Evolutionary conservation across 2,329 filamentous ascomycete genomes (phyloP), one percentile per base, ranked within the genome.

Genomic region (Capronia epimyces): DNA sequence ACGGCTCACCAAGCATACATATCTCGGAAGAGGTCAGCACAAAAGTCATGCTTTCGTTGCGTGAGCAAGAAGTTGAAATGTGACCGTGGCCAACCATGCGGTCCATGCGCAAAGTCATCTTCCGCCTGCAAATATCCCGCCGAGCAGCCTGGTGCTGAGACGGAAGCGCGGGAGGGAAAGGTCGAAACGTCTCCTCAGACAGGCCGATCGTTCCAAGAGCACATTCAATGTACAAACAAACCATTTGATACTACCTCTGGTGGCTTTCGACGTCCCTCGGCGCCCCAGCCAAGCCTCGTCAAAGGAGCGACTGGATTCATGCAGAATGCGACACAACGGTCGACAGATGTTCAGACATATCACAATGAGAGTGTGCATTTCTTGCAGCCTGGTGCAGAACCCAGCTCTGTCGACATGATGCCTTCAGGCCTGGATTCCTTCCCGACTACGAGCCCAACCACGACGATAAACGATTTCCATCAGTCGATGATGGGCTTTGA

Each of bases 41-140:
- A 55, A 39, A 57, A 50, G 37, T 55, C 51, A 16, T 57, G 55
- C 32, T 57, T 55, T 44, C 55, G 55, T 10, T 57, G 55, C 32
- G 55, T 54, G 31, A 51, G 49, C 16, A 57, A 57, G 40, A 57
- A 57, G 34, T 29, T 57, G 36, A 57, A 52, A 31, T 57, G 55
- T 25, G 49, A 57, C 32, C 48, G 55, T 13, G 37, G 13, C 3
- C 37, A 52, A 7, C 51, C 55, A 15, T 57, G 55, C 42, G 9
- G 37, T 10, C 34, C 40, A 10, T 57, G 55, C 29, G 27, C 34
- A 7, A 57, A 55, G 32, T 43, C 51, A 3, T 27, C 24, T 12
- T 36, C 29, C 10, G 15, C 43, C 20, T 57, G 54, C 48, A 44
- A 53, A 48, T 54, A 57, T 42, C 47, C 50, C 16, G 29, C 16